phyloP scores from a whole-genome alignment of 192 early-diverging fungal species.

The Chytriomyces sp. region DNA sequence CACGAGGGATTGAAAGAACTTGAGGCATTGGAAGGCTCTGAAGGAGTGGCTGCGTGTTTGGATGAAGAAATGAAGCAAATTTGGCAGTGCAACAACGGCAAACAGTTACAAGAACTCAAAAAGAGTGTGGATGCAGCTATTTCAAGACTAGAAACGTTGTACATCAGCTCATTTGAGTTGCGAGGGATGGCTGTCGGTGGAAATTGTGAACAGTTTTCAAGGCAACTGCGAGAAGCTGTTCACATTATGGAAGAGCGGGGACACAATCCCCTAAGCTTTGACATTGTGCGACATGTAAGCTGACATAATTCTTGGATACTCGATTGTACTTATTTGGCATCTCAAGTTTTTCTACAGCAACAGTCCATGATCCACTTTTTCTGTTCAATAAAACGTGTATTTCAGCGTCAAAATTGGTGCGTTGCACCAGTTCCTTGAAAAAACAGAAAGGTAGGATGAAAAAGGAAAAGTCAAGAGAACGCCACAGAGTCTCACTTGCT shows the following conservation, averaged over 20 bases:
- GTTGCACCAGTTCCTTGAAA: background rate
- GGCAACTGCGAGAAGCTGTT: background rate
- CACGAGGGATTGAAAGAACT: constrained; percentile 5
- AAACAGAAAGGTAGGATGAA: background rate
- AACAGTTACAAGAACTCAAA: no score
- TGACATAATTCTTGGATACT: background rate
- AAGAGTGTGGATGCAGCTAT: background rate
- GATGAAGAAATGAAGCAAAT: background rate
- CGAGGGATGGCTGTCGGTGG: background rate
- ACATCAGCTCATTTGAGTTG: background rate
- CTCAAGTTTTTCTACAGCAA: background rate
- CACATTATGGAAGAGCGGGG: no score
- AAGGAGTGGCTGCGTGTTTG: background rate
- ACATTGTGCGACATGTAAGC: background rate
- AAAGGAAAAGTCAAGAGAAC: background rate
- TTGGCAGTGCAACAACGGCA: background rate
- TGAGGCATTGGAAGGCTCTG: background rate
- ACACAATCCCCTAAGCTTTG: no score
- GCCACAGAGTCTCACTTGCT: background rate
- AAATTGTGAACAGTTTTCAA: background rate
- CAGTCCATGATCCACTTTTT: background rate
- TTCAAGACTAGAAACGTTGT: background rate
- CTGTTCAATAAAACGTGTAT: no score
- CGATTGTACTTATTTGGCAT: background rate
- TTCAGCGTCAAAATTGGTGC: no score